Evolutionary conservation across 1,284 basidiomycete genomes (phyloP), one percentile per base, ranked within the genome.

Genomic region (Melampsora allii-populina): DNA sequence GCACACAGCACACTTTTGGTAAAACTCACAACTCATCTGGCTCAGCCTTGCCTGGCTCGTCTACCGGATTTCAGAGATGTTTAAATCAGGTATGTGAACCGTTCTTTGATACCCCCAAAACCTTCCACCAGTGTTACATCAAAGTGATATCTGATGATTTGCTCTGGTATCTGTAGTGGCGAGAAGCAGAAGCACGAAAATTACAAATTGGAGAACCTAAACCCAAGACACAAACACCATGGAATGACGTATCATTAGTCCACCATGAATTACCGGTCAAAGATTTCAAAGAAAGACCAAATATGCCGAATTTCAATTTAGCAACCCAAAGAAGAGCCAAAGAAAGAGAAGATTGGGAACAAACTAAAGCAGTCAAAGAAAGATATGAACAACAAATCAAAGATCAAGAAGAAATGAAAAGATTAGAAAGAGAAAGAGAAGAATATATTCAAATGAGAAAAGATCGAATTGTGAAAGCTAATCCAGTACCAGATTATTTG

Each of bases 191-290:
- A 50, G 56, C 67, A 45, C 39, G 42, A 48, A 53, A 69, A 50
- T 45, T 45, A 53, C 50, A 39, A n/a, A 59, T 10, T 9, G 50
- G 31, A 12, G 14, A 42, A 59, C 9, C 36, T 2, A 58, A 61
- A 58, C 48, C 58, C 2, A 63, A 45, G 19, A 67, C 59, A 10
- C 33, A 58, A 7, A 39, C 45, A 36, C 56, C 59, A 64, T 72
- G 68, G 68, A 46, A 72, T 39, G 68, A 72, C 27, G 68, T 72
- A 14, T 72, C 68, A 24, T 60, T 72, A 48, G 68, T 72, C 4
- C 68, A 72, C n/a, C 68, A 72, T 46, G 61, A 53, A n/a, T 64
- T 72, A 36, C 68, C 68, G 7, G 68, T 72, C 31, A 72, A 64
- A 36, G 68, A 72, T 21, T 48, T 63, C 42, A 72, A 53, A 14